A percentile compares a stretch with the other conserved stretches of the same genome.
These are phyloP conservation scores for Closterium sp. DNA, from an alignment of 139 green algal genomes.

Conservation along the genomic window DNA sequence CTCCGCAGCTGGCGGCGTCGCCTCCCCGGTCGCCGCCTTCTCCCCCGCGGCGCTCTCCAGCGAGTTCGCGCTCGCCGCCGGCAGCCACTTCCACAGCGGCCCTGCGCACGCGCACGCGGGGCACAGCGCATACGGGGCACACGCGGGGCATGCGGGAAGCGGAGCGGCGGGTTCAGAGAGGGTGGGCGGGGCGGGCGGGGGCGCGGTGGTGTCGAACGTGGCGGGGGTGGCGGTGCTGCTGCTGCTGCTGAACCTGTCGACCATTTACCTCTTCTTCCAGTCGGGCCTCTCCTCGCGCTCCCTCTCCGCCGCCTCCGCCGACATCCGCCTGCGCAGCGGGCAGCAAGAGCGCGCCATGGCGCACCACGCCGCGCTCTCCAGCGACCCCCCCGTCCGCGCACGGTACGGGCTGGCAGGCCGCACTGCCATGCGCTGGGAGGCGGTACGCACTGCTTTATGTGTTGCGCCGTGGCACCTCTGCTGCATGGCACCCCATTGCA, in stretches of 20 bases:
- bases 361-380: not conserved
- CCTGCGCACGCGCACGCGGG: not conserved
- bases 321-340: not conserved
- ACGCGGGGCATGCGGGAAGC: not conserved
- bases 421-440: not conserved
- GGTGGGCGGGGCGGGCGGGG: not conserved
- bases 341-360: not conserved
- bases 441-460: not conserved
- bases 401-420: not conserved
- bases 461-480: not conserved
- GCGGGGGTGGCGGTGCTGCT: not conserved
- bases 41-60: not conserved
- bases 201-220: not conserved
- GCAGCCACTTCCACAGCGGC: not conserved
- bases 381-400: not conserved
- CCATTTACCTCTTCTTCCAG: conserved; percentile 4
- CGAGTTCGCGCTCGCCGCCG: not conserved
- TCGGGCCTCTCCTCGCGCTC: not conserved
- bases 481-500: not conserved
- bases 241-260: conserved; percentile 7
- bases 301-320: not conserved
- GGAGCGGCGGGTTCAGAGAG: too few species aligned
- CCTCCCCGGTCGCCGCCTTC: not conserved
- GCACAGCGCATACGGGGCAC: not conserved
- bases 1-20: not conserved